Base-by-base conservation (phyloP, 129 eudicot genomes). In the Escallonia herrerae region DNA sequence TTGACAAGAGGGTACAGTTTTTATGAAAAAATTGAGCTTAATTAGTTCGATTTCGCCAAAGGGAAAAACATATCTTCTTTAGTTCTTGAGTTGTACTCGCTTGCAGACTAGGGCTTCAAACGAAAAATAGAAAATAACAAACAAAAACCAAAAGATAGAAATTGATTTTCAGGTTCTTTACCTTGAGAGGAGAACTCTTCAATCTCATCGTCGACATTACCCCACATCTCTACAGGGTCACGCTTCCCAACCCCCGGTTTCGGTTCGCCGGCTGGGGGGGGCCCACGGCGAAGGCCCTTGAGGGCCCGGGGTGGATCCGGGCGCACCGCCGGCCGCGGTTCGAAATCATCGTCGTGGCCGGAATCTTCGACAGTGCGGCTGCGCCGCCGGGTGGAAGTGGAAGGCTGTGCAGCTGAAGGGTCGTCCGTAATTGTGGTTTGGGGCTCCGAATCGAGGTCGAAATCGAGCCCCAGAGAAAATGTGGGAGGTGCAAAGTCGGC, bases 391-490 rank as follows among this genome's bases (percentile, higher is more conserved):
- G 71, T 48, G 8, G 67, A 60, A 4, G 6, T 37, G 7, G 74
- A 49, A 50, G 75, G 14, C 49, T 53, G 63, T 15, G 40, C 41
- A 63, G 69, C 60, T 61, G 65, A 71, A 0, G 56, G 76, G 64
- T 76, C 60, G 64, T 72, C 60, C 5, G 4, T 66, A 42, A 69
- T 44, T 40, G 78, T 12, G 10, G 64, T 45, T 52, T 72, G 83
- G 74, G 86, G 82, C 5, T 83, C 78, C 66, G 87, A 74, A 55
- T 84, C 89, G 12, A 68, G 68, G 65, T 90, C 97, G 14, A 90
- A 82, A 69, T 90, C 97, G 8, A 90, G 48, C 56, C 97, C 97
- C 78, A 90, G 46, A 37, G 95, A 90, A 76, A 90, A 90, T 1
- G 97, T 84, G 8, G 97, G 97, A 48, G 91, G 77, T 14, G 80